phyloP scores from a whole-genome alignment of 2,329 filamentous ascomycete species.

The Neonectria neomacrospora region DNA sequence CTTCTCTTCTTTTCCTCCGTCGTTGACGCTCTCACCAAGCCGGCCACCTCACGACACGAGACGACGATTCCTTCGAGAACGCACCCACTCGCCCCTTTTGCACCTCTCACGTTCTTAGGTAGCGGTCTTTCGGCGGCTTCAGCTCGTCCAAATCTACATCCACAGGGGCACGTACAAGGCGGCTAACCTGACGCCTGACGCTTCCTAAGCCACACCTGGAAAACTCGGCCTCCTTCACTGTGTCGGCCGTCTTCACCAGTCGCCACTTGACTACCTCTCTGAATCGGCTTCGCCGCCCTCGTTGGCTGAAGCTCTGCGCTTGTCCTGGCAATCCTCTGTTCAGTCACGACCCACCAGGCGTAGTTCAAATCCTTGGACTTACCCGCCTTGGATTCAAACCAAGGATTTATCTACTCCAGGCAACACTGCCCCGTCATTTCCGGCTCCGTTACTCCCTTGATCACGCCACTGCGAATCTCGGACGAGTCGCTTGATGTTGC shows the following conservation, averaged over 20 bases:
- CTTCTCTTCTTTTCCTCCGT: conserved; percentile 21
- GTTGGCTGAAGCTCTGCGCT: conserved; percentile 32
- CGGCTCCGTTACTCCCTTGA: conserved; percentile 22
- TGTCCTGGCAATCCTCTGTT: conserved; percentile 5
- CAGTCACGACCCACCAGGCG: conserved; percentile 26
- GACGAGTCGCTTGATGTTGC: conserved; percentile 40
- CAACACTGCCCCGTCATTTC: conserved; percentile 17
- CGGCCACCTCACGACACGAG: conserved; percentile 20
- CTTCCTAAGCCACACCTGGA: conserved; percentile 37
- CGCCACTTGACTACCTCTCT: conserved; percentile 22
- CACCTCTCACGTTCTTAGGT: conserved; percentile 8
- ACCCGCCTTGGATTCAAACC: conserved; percentile 1
- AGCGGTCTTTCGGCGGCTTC: conserved; percentile 20
- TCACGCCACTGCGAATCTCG: conserved; percentile 35
- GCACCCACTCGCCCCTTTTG: neutral
- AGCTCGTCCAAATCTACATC: conserved; percentile 7
- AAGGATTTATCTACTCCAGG: conserved; percentile 23
- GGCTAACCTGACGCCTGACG: conserved; percentile 30
- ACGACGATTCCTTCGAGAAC: conserved; percentile 13
- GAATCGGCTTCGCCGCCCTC: conserved; percentile 21
- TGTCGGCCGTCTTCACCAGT: conserved; percentile 33
- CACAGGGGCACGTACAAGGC: neutral
- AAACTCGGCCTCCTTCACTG: conserved; percentile 40
- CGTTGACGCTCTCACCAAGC: conserved; percentile 14
- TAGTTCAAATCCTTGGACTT: conserved; percentile 15